Evolutionary conservation across 2,329 filamentous ascomycete species (phyloP), one percentile per base, ranked within the genome.

Genomic region (Monosporascus sp.): DNA sequence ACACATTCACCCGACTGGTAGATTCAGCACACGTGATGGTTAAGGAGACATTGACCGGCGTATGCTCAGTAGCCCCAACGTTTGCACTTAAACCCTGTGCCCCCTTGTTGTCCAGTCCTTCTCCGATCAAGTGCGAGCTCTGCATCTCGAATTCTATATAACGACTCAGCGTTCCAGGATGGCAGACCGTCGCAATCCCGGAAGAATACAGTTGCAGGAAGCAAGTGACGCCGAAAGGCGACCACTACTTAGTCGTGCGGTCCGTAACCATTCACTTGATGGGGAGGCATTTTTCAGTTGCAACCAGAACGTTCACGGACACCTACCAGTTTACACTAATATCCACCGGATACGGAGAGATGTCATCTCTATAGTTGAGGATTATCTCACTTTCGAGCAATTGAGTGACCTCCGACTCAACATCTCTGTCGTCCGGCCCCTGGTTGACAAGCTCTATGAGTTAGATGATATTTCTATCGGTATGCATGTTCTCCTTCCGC

Each of bases 371-470:
- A 82, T 84, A 31, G 82, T 85, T 48, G 83, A 85, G 71, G 79
- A 81, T 66, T 80, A 80, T 60, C 69, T 83, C 64, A 89, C 83
- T 52, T 74, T 88, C 52, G 87, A 91, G 60, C 89, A 94, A 73
- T 74, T 95, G 57, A 82, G 86, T 63, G 88, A 90, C 67, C 85
- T 90, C 51, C 82, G 89, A 54, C 90, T 94, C 76, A 94, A 94
- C 66, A 81, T 89, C 49, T 80, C 86, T 1, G 85, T 94, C 45
- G 85, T 94, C 20, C 82, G 90, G 53, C 90, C 90, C 1, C 72
- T 94, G 25, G 88, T 94, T n/a, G 88, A 94, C 66, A 87, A 89
- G 66, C 79, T 93, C 8, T 94, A 90, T 66, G 84, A 89, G 62
- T 78, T 85, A 54, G 80, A 89, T 54, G 90, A 94, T 72, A 85